phyloP scores from a whole-genome alignment of 805 yeast species.

The Sungouiella blattae region DNA sequence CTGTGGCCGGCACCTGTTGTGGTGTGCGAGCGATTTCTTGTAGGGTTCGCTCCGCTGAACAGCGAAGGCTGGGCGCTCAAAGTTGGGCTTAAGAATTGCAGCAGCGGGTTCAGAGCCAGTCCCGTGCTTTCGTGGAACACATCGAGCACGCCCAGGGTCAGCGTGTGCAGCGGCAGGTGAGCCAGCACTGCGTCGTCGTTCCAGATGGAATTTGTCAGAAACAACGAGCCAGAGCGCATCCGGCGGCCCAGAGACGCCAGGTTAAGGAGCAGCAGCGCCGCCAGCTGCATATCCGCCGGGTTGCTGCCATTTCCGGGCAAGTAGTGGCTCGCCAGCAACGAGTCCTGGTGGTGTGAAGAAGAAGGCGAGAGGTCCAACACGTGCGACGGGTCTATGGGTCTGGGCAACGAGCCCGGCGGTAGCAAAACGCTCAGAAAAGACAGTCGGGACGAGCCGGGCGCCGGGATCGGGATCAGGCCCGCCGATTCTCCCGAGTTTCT shows the following conservation, averaged over 20 bases:
- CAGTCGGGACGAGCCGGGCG: no score
- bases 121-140: slow-evolving; percentile 8
- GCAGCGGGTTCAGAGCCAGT: slow-evolving; percentile 5
- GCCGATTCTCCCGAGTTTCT: no score
- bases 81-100: slow-evolving; percentile 18
- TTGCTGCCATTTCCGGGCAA: no score
- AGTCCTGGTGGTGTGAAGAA: no score
- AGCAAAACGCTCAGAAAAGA: no score
- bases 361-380: no score
- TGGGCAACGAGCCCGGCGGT: no score
- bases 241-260: slow-evolving; percentile 21
- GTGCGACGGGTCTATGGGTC: no score
- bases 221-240: slow-evolving; percentile 55
- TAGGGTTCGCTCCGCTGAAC: slow-evolving; percentile 7
- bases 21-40: slow-evolving; percentile 47
- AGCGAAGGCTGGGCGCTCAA: slow-evolving; percentile 16
- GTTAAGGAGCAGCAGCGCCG: slow-evolving; percentile 14
- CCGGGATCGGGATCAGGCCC: no score
- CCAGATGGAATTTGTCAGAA: slow-evolving; percentile 55
- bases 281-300: background rate
- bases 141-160: slow-evolving; percentile 9
- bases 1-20: slow-evolving; percentile 38
- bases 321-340: no score
- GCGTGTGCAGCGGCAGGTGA: slow-evolving; percentile 14
- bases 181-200: slow-evolving; percentile 38